Evolutionary conservation across 352 stramenopile species (phyloP), one percentile per base, ranked within the genome.

Genomic region (Pythium rishiriense): DNA sequence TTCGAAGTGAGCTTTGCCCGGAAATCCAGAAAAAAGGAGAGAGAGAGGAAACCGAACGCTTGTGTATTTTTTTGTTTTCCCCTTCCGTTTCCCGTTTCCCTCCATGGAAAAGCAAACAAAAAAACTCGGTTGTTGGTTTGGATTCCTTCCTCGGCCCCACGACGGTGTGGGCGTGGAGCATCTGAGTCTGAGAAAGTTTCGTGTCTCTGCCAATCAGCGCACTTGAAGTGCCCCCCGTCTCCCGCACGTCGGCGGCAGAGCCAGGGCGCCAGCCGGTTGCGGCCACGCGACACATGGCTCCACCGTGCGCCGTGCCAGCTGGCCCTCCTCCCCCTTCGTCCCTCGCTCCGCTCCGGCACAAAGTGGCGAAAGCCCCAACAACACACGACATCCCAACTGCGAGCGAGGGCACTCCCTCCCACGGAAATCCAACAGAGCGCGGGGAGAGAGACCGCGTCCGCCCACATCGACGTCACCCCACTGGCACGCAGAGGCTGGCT

Each of bases 211-310:
- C 58, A 66, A 66, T 66, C 37, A 42, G 4, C 14, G 17, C 21
- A 14, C 21, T 42, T 52, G 35, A 49, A 48, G 21, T 33, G 14
- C n/a, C 8, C 17, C 33, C 6, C 22, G 17, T 19, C 22, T 25
- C 42, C 25, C 37, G 49, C 25, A 29, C 52, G 52, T 29, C n/a
- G 45, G 56, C 49, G 50, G 50, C 59, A 66, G 59, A 66, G 59
- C 59, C 59, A 56, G 58, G 57, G 48, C 48, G 28, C 24, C 58
- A 65, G 58, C 51, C 48, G 59, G 59, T 66, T 37, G 59, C 59
- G 59, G 59, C 50, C 42, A 24, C 49, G 50, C 59, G 59, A 66
- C 59, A 66, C 59, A 66, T 66, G 59, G 59, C 59, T 66, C 50
- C 59, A 66, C 50, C 59, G 39, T 37, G 19, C 35, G 22, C 43